Conservation (phyloP, 352 stramenopile species). For the Phytophthora agathidicida region DNA sequence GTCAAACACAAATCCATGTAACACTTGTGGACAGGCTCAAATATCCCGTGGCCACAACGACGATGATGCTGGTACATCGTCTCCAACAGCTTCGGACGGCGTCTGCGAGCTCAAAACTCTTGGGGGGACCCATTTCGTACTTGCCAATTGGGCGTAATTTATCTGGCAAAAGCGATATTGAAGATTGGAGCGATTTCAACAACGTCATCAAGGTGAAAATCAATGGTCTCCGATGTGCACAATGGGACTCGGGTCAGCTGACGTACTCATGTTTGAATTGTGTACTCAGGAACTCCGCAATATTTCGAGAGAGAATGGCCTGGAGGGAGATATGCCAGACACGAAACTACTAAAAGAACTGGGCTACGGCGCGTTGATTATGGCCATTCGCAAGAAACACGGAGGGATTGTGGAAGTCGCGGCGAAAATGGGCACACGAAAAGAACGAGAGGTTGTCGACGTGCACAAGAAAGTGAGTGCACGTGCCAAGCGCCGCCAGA, state of each 20-base stretch:
- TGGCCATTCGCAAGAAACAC: constrained; percentile 86
- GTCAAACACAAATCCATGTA: constrained; percentile 8
- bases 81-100: constrained; percentile 18
- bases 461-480: constrained; percentile 75
- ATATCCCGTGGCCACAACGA: constrained; percentile 9
- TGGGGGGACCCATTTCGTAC: not conserved
- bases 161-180: constrained; percentile 10
- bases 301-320: constrained; percentile 55
- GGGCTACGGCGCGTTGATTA: constrained; percentile 62
- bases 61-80: constrained; percentile 20
- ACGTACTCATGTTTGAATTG: too few relatives aligned
- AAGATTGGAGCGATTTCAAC: constrained; percentile 68
- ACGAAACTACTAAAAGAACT: constrained; percentile 77
- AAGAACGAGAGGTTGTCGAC: constrained; percentile 45
- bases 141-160: not conserved
- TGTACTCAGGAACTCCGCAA: constrained; percentile 60
- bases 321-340: constrained; percentile 53
- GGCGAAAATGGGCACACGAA: constrained; percentile 53
- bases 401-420: constrained; percentile 71
- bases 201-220: constrained; percentile 63
- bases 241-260: too few relatives aligned
- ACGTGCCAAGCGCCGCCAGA: constrained; percentile 65
- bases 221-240: constrained; percentile 1
- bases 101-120: not conserved
- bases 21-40: not conserved